Base-by-base conservation (phyloP, 129 eudicot genomes). In the Kitagawia praeruptora region DNA sequence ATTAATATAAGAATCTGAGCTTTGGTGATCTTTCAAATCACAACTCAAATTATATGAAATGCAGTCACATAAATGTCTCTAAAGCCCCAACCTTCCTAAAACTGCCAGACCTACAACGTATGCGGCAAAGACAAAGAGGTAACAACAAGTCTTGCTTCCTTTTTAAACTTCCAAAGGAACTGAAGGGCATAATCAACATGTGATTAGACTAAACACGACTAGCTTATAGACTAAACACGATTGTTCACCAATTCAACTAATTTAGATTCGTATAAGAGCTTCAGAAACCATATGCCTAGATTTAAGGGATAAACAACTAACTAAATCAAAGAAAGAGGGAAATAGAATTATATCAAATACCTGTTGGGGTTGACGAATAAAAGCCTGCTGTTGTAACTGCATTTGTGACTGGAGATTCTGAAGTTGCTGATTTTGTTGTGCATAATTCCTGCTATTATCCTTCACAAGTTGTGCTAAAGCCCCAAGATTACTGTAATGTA, bases 361-460 rank as follows among this genome's bases (percentile, higher is more conserved):
- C 87, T 94, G 97, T 78, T 91, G 98, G 45, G 96, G 81, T 74
- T 88, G 91, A 82, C 85, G 88, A 69, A 91, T 85, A 77, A 82
- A 38, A 81, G 86, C 81, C 79, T 88, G 97, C 31, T 89, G 94
- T 53, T 85, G 89, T 58, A 85, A 67, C 78, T 87, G 93, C 82
- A 88, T 39, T 74, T 87, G 98, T 66, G 89, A 86, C 90, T 89
- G 98, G 73, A 88, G 80, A 3, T 85, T 82, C 80, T 87, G 91
- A 71, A 84, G 86, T 85, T 91, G 85, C 75, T 88, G 94, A 77
- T 86, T 74, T 82, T 85, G 94, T 73, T 86, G 98, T 23, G 84
- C 88, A 85, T 76, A 74, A 77, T 78, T 92, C 85, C 87, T 87
- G 48, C 90, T 85, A 79, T 88, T 81, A 81, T 90, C 99, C 87